These are phyloP conservation scores for Clarireedia paspali DNA, from an alignment of 2,329 filamentous ascomycete genomes.

Conservation along the genomic window DNA sequence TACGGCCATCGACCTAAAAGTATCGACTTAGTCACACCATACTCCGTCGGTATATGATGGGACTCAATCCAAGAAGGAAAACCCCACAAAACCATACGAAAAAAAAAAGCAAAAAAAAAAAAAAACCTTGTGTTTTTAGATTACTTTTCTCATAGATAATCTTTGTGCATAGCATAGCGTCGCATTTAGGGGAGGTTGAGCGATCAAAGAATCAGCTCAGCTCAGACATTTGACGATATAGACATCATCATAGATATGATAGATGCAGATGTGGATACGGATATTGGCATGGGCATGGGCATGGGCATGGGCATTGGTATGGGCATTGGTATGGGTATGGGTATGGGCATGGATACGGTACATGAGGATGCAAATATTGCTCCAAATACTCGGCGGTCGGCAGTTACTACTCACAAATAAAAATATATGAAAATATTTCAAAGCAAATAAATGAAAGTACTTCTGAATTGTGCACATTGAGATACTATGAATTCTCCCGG, in stretches of 20 bases:
- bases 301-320: not conserved
- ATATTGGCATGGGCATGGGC: not conserved
- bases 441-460: too few species aligned
- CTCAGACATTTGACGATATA: not conserved
- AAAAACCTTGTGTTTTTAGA: not conserved
- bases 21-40: slow-evolving; percentile 55
- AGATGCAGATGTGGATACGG: not conserved
- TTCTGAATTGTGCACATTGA: too few species aligned
- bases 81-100: not conserved
- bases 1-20: slow-evolving; percentile 50
- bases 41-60: slow-evolving; percentile 7
- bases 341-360: not conserved
- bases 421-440: too few species aligned
- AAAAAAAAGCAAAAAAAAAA: not conserved
- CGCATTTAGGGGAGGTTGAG: not conserved
- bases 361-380: not conserved
- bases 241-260: not conserved
- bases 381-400: too few species aligned
- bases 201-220: not conserved
- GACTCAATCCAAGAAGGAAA: too few species aligned
- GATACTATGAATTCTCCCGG: too few species aligned
- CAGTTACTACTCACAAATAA: too few species aligned
- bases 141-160: not conserved
- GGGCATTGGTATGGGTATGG: not conserved
- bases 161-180: not conserved